Percentiles rank a stretch among this genome's conserved stretches.
Conservation (phyloP, 306 rosid genomes). For the Casuarina equisetifolia region DNA sequence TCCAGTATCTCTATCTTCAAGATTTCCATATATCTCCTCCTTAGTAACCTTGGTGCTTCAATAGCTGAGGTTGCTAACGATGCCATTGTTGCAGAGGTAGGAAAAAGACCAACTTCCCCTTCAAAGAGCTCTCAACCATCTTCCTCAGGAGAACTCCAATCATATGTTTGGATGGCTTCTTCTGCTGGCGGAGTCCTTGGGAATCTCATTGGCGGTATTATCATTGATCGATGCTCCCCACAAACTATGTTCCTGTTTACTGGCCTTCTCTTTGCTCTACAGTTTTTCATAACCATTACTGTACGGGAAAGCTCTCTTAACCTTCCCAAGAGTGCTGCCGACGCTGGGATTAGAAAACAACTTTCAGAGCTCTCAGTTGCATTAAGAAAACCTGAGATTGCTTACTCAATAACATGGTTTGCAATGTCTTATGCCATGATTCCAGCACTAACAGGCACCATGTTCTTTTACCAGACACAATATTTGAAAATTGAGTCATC, state of each 20-base stretch:
- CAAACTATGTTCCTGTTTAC: conserved; percentile 61
- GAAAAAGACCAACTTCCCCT: conserved; percentile 52
- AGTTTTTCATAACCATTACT: conserved; percentile 56
- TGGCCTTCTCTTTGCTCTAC: conserved; percentile 63
- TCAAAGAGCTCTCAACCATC: conserved; percentile 41
- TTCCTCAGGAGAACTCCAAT: conserved; percentile 75
- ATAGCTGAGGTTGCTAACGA: conserved; percentile 95
- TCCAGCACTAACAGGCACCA: conserved; percentile 82
- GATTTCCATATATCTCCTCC: conserved; percentile 67
- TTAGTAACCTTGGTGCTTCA: conserved; percentile 88
- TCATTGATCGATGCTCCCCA: conserved; percentile 51
- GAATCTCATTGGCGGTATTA: conserved; percentile 70
- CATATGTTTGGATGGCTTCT: conserved; percentile 89
- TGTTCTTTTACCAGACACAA: conserved; percentile 93
- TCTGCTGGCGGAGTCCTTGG: conserved; percentile 88
- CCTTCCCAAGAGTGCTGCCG: conserved; percentile 51
- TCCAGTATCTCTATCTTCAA: conserved; percentile 58
- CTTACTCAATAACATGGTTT: conserved; percentile 74
- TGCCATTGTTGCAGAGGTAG: conserved; percentile 87
- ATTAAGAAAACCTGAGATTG: conserved; percentile 63
- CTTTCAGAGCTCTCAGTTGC: conserved; percentile 56
- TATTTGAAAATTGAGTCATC: conserved; percentile 67
- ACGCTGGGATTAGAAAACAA: conserved; percentile 59
- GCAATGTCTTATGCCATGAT: conserved; percentile 79
- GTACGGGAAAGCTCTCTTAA: conserved; percentile 63